Percentiles rank a stretch among this genome's conserved stretches.
Conservation (phyloP, 148 eudicot species). For the Dysphania ambrosioides region DNA sequence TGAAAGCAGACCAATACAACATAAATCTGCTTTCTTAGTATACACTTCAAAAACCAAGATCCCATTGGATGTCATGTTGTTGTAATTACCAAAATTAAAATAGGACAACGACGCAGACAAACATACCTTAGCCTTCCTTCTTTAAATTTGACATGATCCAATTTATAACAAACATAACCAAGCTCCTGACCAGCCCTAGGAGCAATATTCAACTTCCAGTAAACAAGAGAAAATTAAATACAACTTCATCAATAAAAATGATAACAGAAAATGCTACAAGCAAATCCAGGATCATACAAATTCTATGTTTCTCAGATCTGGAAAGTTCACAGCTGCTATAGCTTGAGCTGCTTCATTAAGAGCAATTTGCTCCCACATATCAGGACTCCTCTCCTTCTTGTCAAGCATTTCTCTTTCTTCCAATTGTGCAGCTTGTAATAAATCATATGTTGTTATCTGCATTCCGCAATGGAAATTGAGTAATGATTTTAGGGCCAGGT, state of each 20-base stretch:
- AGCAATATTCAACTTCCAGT: slow-evolving; percentile 70
- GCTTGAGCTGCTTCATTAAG: slow-evolving; percentile 91
- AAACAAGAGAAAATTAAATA: slow-evolving; percentile 5
- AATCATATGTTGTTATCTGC: slow-evolving; percentile 87
- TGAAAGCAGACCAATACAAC: not conserved
- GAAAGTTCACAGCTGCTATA: slow-evolving; percentile 77
- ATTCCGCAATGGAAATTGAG: slow-evolving; percentile 2
- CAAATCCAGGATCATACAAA: slow-evolving; percentile 46
- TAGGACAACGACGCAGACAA: not conserved
- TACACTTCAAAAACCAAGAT: not conserved
- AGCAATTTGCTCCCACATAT: slow-evolving; percentile 83
- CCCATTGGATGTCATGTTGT: not conserved
- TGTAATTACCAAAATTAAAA: not conserved
- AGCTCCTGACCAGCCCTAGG: slow-evolving; percentile 89
- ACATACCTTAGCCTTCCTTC: slow-evolving; percentile 73
- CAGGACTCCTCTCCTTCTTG: slow-evolving; percentile 66
- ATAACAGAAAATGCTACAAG: not conserved
- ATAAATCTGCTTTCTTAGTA: not conserved
- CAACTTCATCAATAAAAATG: not conserved
- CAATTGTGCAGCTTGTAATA: slow-evolving; percentile 87
- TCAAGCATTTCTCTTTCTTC: slow-evolving; percentile 88
- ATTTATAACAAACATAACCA: slow-evolving; percentile 75
- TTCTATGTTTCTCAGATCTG: slow-evolving; percentile 74
- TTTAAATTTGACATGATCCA: slow-evolving; percentile 56
- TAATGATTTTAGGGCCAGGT: not conserved